A percentile compares a stretch with the other conserved stretches of the same genome.
Evolutionary conservation across 2,329 filamentous ascomycete genomes (phyloP).

Genomic region (Shiraia bambusicola): DNA sequence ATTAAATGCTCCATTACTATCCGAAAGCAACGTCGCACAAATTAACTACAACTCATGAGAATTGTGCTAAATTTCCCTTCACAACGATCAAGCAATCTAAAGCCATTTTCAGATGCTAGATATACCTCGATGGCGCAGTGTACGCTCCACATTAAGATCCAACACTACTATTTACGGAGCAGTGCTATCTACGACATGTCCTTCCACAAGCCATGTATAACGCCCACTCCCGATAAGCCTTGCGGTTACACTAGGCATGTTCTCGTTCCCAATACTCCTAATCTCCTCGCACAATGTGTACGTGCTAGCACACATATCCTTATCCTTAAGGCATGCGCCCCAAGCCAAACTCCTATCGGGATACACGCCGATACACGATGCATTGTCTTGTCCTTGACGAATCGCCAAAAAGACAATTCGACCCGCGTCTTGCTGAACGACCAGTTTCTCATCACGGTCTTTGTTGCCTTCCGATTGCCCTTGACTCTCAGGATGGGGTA

Average conservation of each 20-base stretch:
- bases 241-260: slow-evolving; percentile 15
- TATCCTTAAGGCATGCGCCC: slow-evolving; percentile 29
- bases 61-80: too few species aligned
- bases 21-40: too few species aligned
- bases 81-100: too few species aligned
- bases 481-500: slow-evolving; percentile 22
- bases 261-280: slow-evolving; percentile 8
- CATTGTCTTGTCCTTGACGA: slow-evolving; percentile 13
- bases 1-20: too few species aligned
- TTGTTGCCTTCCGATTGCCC: slow-evolving; percentile 4
- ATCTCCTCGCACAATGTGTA: slow-evolving; percentile 17
- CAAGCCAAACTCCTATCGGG: slow-evolving; percentile 21
- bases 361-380: slow-evolving; percentile 21
- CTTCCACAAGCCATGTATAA: slow-evolving; percentile 17
- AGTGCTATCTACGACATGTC: slow-evolving; percentile 4
- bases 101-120: too few species aligned
- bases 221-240: slow-evolving; percentile 18
- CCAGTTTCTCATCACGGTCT: not conserved
- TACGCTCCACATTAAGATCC: too few species aligned
- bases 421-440: not conserved
- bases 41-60: too few species aligned
- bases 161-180: too few species aligned
- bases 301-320: slow-evolving; percentile 15
- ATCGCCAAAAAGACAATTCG: slow-evolving; percentile 20
- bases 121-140: too few species aligned